Base-by-base conservation (phyloP, 2,329 filamentous ascomycete species). In the Sordariomycetes sp. region DNA sequence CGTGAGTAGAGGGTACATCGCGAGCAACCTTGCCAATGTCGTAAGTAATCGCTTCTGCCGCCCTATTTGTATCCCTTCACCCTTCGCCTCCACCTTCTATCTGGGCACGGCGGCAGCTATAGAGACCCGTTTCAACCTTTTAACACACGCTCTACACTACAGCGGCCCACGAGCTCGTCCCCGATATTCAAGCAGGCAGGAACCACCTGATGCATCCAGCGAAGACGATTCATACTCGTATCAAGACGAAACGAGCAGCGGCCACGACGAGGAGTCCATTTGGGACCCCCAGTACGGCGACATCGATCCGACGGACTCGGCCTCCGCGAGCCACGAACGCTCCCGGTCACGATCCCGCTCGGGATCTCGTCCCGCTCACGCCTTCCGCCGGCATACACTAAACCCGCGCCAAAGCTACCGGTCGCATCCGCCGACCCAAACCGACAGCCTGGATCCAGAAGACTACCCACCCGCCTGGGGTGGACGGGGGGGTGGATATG, bases 371-470 rank as follows among this genome's bases (percentile, higher is more conserved):
- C 53, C 51, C 10, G 34, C 57, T 64, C 64, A 65, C 58, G 62
- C 61, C 65, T 58, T 32, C 28, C 57, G 57, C 57, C 57, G 46
- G 24, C 57, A 58, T 46, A 58, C 25, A 20, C 28, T 54, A 16
- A 22, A 34, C 35, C 12, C 25, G 2, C 57, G 51, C 12, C 12
- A 35, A 18, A 53, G 57, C 34, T 61, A 60, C 37, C 58, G 55
- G 18, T 53, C 59, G 6, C 28, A 32, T 4, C 55, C 70, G 64
- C 79, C 80, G 63, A 74, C 75, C 62, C 76, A 78, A 62, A 75
- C 82, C 58, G 81, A 82, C 74, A 88, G 79, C 69, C 77, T 81
- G 74, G 86, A 88, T 68, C 80, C 80, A 40, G 83, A 89, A 25
- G 83, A 88, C n/a, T 86, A 79, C 67, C 71, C 74, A 61, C 70